Base-by-base conservation (phyloP, 192 early-diverging fungal species). In the Umbelopsis ramanniana region DNA sequence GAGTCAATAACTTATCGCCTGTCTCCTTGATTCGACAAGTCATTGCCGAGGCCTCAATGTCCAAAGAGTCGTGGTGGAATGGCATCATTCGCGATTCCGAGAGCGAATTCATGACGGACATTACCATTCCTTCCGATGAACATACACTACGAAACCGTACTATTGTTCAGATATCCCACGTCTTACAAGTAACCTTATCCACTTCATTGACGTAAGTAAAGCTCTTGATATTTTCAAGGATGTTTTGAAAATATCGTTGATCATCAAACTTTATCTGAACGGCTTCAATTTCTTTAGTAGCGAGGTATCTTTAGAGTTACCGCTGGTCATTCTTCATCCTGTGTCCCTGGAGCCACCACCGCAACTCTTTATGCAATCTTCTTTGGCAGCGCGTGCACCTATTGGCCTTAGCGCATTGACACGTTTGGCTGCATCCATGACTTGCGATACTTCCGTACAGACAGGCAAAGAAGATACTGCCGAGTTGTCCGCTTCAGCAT, bases 121-220 rank as follows among this genome's bases (percentile, higher is more conserved):
- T 63, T 29, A 63, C 57, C 4, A 63, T 63, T 37, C 57, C 57
- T 14, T 29, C 33, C 2, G 33, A 63, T 14, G 57, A 63, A 37
- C 57, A 63, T 37, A 63, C 57, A 19, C 26, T 63, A 9, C 26
- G 57, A n/a, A 35, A 63, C 17, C 57, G 57, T 8, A 63, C 57
- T 29, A 63, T 63, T 37, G 57, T 63, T 19, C 57, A 63, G 17
- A 26, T 63, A 17, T 63, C 57, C 37, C 57, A 63, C 35, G 57
- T 63, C 33, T 17, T 63, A 3, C 57, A 63, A 63, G 57, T 63
- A 22, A 37, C 57, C 17, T 17, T 63, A 9, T 63, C 29, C 29
- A 63, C 57, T 6, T 35, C 57, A 12, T 37, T 63, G 33, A 63
- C 57, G 57, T 63, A 63, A 63, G 57, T 63, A 14, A 24, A 24